phyloP scores from a whole-genome alignment of 371 early-diverging fungal species.

The Mucor racemosus region DNA sequence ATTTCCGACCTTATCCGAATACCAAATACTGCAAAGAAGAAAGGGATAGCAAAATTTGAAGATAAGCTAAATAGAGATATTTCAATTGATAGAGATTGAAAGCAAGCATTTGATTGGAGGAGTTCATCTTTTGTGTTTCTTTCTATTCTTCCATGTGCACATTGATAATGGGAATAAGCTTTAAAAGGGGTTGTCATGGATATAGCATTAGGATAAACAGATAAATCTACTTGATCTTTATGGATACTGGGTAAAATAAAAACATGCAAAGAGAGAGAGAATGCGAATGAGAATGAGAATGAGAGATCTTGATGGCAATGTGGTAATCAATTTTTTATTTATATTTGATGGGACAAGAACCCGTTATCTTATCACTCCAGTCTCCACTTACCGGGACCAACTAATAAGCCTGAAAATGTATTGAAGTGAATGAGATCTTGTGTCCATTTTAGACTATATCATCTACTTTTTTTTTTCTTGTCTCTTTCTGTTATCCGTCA shows the following conservation, averaged over 20 bases:
- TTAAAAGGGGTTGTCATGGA: neutral
- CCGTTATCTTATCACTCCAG: slow-evolving; percentile 29
- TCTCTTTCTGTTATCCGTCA: slow-evolving; percentile 5
- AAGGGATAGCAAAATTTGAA: slow-evolving; percentile 2
- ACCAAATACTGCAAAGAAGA: slow-evolving; percentile 5
- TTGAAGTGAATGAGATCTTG: slow-evolving; percentile 19
- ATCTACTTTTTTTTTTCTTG: neutral
- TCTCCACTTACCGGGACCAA: slow-evolving; percentile 9
- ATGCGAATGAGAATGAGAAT: too few relatives aligned
- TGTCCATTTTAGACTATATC: slow-evolving; percentile 1
- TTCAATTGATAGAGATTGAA: slow-evolving; percentile 25
- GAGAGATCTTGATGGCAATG: too few relatives aligned
- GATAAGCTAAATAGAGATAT: slow-evolving; percentile 26
- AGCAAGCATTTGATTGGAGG: slow-evolving; percentile 14
- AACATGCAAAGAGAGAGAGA: too few relatives aligned
- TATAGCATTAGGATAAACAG: too few relatives aligned
- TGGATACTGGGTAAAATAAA: too few relatives aligned
- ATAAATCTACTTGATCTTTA: too few relatives aligned
- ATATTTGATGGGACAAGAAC: slow-evolving; percentile 12
- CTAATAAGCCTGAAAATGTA: neutral
- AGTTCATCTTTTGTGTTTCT: slow-evolving; percentile 18
- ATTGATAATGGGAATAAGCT: neutral
- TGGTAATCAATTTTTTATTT: slow-evolving; percentile 5
- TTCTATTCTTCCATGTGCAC: slow-evolving; percentile 4
- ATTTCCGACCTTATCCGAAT: slow-evolving; percentile 28